phyloP scores from a whole-genome alignment of 441 rosid genomes.

The Corymbia calophylla region DNA sequence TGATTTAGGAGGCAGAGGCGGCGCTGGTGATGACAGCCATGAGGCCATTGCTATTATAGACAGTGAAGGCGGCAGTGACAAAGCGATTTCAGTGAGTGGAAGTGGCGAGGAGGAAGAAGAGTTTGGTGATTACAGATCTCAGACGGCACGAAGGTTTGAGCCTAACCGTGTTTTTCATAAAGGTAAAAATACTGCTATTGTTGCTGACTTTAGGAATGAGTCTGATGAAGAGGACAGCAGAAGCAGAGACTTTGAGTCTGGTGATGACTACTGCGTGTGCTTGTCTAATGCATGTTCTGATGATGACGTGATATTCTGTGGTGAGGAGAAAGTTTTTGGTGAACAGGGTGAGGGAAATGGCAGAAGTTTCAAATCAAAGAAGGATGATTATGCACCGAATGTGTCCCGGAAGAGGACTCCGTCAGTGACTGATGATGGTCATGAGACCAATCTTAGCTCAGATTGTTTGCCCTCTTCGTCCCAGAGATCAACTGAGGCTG shows the following conservation, averaged over 20 bases:
- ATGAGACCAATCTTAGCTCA: background rate
- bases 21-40: background rate
- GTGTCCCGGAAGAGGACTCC: background rate
- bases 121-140: background rate
- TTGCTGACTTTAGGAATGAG: background rate
- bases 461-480: background rate
- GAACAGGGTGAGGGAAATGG: background rate
- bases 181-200: background rate
- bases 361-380: background rate
- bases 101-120: background rate
- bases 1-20: background rate
- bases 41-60: background rate
- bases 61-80: background rate
- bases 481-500: background rate
- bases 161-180: background rate
- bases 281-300: background rate
- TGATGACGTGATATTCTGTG: background rate
- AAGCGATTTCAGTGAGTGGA: background rate
- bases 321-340: background rate
- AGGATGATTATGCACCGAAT: background rate
- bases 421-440: background rate
- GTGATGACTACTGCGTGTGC: background rate
- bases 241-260: background rate
- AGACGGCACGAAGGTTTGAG: background rate
- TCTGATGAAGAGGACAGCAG: background rate